Percentiles rank a stretch among this genome's conserved stretches.
phyloP scores from a whole-genome alignment of 768 basidiomycete species.

The Boletus tylopilopsis region DNA sequence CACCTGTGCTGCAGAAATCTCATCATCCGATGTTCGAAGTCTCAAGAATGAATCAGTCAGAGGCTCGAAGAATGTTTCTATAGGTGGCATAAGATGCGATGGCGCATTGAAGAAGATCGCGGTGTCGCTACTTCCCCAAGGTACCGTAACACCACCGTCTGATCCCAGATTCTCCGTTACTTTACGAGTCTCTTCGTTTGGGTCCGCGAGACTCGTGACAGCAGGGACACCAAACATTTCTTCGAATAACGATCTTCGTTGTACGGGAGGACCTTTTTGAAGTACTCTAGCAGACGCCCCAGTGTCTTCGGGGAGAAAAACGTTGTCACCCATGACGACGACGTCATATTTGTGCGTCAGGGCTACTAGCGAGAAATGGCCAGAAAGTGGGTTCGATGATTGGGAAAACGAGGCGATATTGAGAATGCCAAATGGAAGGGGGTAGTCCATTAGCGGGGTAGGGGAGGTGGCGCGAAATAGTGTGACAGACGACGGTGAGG shows the following conservation, averaged over 20 bases:
- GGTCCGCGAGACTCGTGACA: conserved; percentile 37
- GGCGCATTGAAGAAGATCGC: conserved; percentile 60
- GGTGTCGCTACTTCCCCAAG: conserved; percentile 41
- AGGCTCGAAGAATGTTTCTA: conserved; percentile 67
- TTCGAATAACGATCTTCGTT: conserved; percentile 68
- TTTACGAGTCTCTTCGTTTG: conserved; percentile 18
- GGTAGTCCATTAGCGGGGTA: conserved; percentile 39
- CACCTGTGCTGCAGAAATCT: conserved; percentile 4
- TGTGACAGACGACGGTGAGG: conserved; percentile 37
- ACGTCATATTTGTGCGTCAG: conserved; percentile 65
- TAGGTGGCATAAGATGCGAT: conserved; percentile 72
- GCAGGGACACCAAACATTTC: conserved; percentile 87
- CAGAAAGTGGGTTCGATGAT: conserved; percentile 30
- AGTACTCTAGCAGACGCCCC: conserved; percentile 40
- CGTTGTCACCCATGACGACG: conserved; percentile 63
- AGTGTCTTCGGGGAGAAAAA: conserved; percentile 39
- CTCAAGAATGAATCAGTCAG: conserved; percentile 49
- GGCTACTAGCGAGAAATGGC: conserved; percentile 59
- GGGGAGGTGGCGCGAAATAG: conserved; percentile 48
- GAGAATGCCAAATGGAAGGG: conserved; percentile 62
- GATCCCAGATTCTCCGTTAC: conserved; percentile 11
- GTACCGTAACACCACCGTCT: conserved; percentile 17
- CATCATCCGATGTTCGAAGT: conserved; percentile 24
- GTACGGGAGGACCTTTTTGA: conserved; percentile 27
- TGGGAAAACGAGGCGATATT: conserved; percentile 40